These are phyloP conservation scores for Aschersonia sp. DNA, from an alignment of 2,329 filamentous ascomycete species.

Conservation along the genomic window DNA sequence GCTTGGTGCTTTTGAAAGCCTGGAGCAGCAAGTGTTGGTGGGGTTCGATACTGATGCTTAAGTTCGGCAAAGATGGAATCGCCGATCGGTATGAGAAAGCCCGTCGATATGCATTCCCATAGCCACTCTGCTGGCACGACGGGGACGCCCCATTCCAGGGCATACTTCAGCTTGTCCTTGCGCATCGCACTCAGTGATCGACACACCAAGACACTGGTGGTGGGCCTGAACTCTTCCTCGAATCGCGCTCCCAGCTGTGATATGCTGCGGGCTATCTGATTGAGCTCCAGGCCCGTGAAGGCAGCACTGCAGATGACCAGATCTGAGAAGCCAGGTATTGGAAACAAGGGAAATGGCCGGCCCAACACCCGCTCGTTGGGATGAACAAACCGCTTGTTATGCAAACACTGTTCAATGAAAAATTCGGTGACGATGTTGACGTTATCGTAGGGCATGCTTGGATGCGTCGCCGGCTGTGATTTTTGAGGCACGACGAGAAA, in stretches of 20 bases:
- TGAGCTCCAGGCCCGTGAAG: slow-evolving; percentile 70
- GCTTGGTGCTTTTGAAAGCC: too few species aligned
- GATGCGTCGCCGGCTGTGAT: slow-evolving; percentile 31
- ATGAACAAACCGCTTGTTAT: slow-evolving; percentile 56
- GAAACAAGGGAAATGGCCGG: slow-evolving; percentile 59
- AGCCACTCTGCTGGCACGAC: slow-evolving; percentile 77
- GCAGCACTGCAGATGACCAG: slow-evolving; percentile 68
- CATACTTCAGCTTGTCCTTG: slow-evolving; percentile 67
- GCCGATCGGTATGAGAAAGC: slow-evolving; percentile 29
- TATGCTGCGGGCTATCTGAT: slow-evolving; percentile 69
- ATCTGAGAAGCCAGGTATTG: slow-evolving; percentile 53
- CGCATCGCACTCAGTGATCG: slow-evolving; percentile 41
- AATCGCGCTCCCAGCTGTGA: slow-evolving; percentile 68
- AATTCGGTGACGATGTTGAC: slow-evolving; percentile 64
- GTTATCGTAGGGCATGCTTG: slow-evolving; percentile 18
- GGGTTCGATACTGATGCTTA: slow-evolving; percentile 13
- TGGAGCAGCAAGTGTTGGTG: too few species aligned
- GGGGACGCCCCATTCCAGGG: slow-evolving; percentile 60
- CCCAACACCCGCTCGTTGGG: slow-evolving; percentile 60
- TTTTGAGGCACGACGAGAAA: slow-evolving; percentile 42
- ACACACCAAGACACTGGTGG: slow-evolving; percentile 67
- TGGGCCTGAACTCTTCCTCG: slow-evolving; percentile 58
- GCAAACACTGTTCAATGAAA: slow-evolving; percentile 82
- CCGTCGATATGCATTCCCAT: slow-evolving; percentile 59
- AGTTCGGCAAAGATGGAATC: slow-evolving; percentile 33